Percentiles rank a stretch among this genome's conserved stretches.
Conservation (phyloP, 306 rosid species). For the Phaseolus lunatus region DNA sequence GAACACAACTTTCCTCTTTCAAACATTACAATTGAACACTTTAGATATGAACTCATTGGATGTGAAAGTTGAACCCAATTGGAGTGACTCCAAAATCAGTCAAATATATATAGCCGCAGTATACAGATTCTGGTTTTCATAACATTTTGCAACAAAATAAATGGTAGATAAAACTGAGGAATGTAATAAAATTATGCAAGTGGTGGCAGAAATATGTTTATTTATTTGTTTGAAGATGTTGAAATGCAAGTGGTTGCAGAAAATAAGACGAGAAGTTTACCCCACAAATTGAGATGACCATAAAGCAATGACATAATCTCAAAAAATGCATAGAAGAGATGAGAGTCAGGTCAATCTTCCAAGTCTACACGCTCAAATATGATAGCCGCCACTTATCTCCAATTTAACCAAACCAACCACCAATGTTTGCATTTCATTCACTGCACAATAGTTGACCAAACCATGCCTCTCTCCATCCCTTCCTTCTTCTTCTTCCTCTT, state of each 20-base stretch:
- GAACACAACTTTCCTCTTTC: too few species aligned
- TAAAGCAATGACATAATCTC: background rate
- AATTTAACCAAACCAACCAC: background rate
- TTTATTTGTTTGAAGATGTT: background rate
- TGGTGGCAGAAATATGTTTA: too few species aligned
- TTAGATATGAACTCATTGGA: background rate
- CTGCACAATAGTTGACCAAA: background rate
- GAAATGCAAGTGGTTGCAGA: background rate
- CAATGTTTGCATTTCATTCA: background rate
- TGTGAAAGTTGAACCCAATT: background rate
- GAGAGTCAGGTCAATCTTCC: slow-evolving; percentile 17
- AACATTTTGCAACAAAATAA: too few species aligned
- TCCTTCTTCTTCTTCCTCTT: slow-evolving; percentile 34
- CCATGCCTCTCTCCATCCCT: background rate
- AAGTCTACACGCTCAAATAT: background rate
- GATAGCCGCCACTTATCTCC: background rate
- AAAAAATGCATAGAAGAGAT: too few species aligned
- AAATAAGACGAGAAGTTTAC: background rate
- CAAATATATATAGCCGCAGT: background rate
- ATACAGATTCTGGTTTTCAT: background rate
- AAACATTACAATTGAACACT: too few species aligned
- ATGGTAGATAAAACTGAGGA: too few species aligned
- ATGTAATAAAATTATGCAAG: too few species aligned
- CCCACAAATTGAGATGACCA: background rate
- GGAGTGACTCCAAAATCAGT: background rate